Evolutionary conservation across 306 rosid genomes (phyloP).

Genomic region (barrel medic (Medicago truncatula)): DNA sequence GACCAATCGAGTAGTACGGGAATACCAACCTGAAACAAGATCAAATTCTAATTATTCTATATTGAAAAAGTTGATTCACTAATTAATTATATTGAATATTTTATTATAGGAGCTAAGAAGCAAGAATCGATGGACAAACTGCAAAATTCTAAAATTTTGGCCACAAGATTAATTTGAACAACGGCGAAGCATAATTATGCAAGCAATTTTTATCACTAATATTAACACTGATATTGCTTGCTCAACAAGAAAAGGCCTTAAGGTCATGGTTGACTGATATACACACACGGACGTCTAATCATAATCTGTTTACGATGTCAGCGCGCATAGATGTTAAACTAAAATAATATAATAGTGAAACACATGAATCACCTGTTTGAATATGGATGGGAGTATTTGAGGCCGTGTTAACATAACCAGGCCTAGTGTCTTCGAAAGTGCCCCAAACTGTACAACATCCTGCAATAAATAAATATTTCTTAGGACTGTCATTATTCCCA

Average conservation of each 20-base stretch:
- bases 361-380: slow-evolving; percentile 74
- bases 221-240: neutral
- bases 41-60: neutral
- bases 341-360: neutral
- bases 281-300: neutral
- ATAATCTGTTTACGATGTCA: neutral
- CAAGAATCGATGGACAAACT: neutral
- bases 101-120: neutral
- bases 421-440: slow-evolving; percentile 91
- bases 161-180: neutral
- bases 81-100: neutral
- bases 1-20: slow-evolving; percentile 87
- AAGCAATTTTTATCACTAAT: neutral
- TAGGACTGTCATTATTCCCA: slow-evolving; percentile 8
- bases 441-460: slow-evolving; percentile 96
- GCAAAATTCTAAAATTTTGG: neutral
- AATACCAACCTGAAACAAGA: slow-evolving; percentile 73
- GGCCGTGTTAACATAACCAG: slow-evolving; percentile 87
- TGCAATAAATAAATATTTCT: slow-evolving; percentile 44
- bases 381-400: slow-evolving; percentile 87
- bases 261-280: neutral
- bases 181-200: neutral
- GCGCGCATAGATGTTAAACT: neutral
- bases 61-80: slow-evolving; percentile 20
- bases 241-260: neutral